Conservation (phyloP, 1,284 basidiomycete genomes). For the Trichosporon sp. region DNA sequence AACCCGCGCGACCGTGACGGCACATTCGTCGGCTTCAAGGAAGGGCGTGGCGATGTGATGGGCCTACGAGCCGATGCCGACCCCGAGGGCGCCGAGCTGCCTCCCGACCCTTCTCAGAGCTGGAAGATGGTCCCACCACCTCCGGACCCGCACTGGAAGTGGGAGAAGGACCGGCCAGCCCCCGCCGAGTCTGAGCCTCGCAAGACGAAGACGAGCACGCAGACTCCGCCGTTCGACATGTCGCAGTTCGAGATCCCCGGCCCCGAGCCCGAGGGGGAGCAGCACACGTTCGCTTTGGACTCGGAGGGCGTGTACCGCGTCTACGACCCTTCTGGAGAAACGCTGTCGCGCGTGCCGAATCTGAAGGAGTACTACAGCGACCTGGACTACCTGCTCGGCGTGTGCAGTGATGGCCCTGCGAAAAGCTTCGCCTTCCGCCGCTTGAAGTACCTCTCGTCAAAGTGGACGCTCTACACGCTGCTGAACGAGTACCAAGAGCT, state of each 20-base stretch:
- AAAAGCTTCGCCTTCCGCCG: slow-evolving; percentile 94
- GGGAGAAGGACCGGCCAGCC: slow-evolving; percentile 52
- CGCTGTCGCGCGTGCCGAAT: slow-evolving; percentile 72
- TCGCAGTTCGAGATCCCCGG: slow-evolving; percentile 66
- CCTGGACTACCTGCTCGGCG: slow-evolving; percentile 79
- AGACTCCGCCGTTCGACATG: slow-evolving; percentile 50
- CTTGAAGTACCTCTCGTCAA: slow-evolving; percentile 88
- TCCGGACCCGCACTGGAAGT: slow-evolving; percentile 90
- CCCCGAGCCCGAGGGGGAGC: slow-evolving; percentile 28
- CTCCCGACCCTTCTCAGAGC: slow-evolving; percentile 1
- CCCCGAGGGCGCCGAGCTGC: slow-evolving; percentile 31
- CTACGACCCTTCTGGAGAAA: slow-evolving; percentile 51
- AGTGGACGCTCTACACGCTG: slow-evolving; percentile 89
- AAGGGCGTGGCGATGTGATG: slow-evolving; percentile 57
- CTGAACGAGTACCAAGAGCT: slow-evolving; percentile 93
- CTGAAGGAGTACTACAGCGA: slow-evolving; percentile 94
- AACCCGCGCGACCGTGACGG: slow-evolving; percentile 85
- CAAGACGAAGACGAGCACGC: slow-evolving; percentile 12
- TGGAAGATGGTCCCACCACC: slow-evolving; percentile 89
- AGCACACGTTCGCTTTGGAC: slow-evolving; percentile 66
- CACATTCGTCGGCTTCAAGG: slow-evolving; percentile 59
- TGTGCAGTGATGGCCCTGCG: slow-evolving; percentile 87
- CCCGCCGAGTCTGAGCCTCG: slow-evolving; percentile 7
- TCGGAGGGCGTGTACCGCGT: slow-evolving; percentile 82
- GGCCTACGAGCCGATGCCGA: slow-evolving; percentile 62